Evolutionary conservation across 2,329 filamentous ascomycete species (phyloP).

Genomic region (Trichoderma arundinaceum): DNA sequence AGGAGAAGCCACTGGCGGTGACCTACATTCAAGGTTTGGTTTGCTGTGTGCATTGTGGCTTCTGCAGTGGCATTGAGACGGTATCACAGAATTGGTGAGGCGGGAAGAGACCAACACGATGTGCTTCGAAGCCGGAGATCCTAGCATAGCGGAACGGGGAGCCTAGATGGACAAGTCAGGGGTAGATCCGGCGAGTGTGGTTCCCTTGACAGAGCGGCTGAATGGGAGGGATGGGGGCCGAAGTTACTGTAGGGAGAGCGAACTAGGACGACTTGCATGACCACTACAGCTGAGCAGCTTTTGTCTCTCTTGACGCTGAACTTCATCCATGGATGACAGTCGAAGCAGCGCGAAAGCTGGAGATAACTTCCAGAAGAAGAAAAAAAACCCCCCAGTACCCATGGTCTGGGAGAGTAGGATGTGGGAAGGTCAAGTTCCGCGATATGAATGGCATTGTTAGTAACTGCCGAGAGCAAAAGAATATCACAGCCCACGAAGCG

Average conservation of each 20-base stretch:
- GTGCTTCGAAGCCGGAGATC: not conserved
- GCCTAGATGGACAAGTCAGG: conserved; percentile 19
- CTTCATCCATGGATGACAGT: not conserved
- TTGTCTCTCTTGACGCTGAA: not conserved
- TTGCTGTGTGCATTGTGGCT: conserved; percentile 5
- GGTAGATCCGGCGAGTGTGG: conserved; percentile 21
- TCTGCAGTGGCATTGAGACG: conserved; percentile 2
- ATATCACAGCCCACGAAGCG: not conserved
- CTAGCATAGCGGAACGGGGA: conserved; percentile 8
- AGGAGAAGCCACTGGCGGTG: not conserved
- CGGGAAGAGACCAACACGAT: conserved; percentile 9
- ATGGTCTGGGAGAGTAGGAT: not conserved
- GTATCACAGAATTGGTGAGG: conserved; percentile 5
- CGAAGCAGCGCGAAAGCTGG: not conserved
- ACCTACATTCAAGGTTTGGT: not conserved
- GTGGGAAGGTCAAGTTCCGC: not conserved
- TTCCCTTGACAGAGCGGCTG: conserved; percentile 16
- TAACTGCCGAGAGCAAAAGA: not conserved
- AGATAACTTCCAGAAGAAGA: not conserved
- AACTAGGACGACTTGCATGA: conserved; percentile 4
- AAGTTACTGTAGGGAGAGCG: conserved; percentile 14
- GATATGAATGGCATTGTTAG: not conserved
- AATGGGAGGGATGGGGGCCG: conserved; percentile 15
- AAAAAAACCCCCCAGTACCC: not conserved
- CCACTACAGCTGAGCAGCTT: not conserved